These are phyloP conservation scores for Globisporangium nagaii DNA, from an alignment of 352 stramenopile species.

Conservation along the genomic window DNA sequence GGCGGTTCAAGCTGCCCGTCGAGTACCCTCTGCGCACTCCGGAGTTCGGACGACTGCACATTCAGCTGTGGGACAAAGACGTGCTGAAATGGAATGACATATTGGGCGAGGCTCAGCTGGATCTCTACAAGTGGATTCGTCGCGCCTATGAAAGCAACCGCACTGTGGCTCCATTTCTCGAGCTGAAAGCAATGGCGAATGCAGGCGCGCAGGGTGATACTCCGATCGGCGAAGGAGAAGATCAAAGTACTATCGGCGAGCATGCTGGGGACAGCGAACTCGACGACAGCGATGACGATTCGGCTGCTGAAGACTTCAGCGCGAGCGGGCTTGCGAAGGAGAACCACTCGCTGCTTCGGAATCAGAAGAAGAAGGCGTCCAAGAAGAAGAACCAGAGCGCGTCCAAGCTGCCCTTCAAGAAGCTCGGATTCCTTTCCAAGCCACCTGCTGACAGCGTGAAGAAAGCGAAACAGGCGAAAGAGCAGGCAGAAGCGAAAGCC, in stretches of 20 bases:
- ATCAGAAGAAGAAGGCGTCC: conserved; percentile 17
- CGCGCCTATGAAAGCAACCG: conserved; percentile 55
- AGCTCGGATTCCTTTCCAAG: conserved; percentile 22
- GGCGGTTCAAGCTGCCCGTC: conserved; percentile 84
- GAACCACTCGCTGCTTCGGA: conserved; percentile 30
- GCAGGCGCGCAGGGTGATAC: neutral
- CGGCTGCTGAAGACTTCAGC: conserved; percentile 9
- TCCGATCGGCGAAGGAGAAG: neutral
- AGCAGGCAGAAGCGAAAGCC: conserved; percentile 48
- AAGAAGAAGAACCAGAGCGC: conserved; percentile 10
- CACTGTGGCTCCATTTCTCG: conserved; percentile 51
- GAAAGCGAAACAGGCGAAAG: conserved; percentile 33
- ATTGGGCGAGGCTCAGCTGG: conserved; percentile 78
- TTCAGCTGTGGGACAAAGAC: conserved; percentile 93
- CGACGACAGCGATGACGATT: conserved; percentile 3
- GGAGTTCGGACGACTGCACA: conserved; percentile 84
- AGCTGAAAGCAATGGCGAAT: conserved; percentile 35
- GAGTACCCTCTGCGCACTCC: conserved; percentile 69
- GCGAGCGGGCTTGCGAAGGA: conserved; percentile 22
- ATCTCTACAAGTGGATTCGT: conserved; percentile 83
- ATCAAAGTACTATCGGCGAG: neutral
- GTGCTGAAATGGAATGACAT: conserved; percentile 91
- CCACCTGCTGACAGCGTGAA: conserved; percentile 11
- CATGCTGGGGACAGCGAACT: neutral
- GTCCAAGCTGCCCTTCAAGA: conserved; percentile 13